Evolutionary conservation across 2,329 filamentous ascomycete genomes (phyloP).

Genomic region (Ilyonectria destructans): DNA sequence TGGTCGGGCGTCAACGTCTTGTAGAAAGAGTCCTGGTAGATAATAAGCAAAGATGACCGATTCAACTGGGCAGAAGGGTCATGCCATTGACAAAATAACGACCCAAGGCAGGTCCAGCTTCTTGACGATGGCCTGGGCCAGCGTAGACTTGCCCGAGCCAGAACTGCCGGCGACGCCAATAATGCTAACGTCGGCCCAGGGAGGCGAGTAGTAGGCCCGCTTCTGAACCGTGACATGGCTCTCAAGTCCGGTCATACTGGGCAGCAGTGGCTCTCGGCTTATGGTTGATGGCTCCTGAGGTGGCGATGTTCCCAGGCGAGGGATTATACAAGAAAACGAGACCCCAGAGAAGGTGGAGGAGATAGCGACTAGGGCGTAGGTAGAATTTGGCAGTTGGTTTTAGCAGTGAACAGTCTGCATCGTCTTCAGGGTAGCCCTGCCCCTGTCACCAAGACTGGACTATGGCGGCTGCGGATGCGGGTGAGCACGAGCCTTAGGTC

Average conservation of each 20-base stretch:
- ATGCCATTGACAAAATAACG: conserved; percentile 95
- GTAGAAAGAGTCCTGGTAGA: conserved; percentile 91
- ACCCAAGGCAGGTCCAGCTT: conserved; percentile 97
- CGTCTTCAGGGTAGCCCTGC: conserved; percentile 27
- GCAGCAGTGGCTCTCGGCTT: conserved; percentile 34
- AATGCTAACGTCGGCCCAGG: conserved; percentile 96
- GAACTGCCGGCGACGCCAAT: conserved; percentile 97
- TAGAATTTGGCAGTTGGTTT: conserved; percentile 15
- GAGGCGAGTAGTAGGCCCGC: conserved; percentile 87
- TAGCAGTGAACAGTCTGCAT: conserved; percentile 23
- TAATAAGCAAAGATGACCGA: conserved; percentile 40
- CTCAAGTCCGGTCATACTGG: conserved; percentile 49
- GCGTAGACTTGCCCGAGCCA: conserved; percentile 93
- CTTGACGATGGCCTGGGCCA: conserved; percentile 92
- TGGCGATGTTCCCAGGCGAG: conserved; percentile 15
- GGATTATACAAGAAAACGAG: conserved; percentile 15
- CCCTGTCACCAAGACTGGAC: conserved; percentile 21
- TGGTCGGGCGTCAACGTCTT: conserved; percentile 88
- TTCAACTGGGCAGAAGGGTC: conserved; percentile 39
- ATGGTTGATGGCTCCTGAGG: conserved; percentile 17
- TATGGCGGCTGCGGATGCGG: neutral
- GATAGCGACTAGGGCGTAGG: conserved; percentile 7
- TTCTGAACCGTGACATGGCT: conserved; percentile 68
- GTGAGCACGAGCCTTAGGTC: conserved; percentile 21
- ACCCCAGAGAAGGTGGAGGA: conserved; percentile 18